These are phyloP conservation scores for Ceratobasidium sp. DNA, from an alignment of 1,284 basidiomycete species.

Conservation along the genomic window DNA sequence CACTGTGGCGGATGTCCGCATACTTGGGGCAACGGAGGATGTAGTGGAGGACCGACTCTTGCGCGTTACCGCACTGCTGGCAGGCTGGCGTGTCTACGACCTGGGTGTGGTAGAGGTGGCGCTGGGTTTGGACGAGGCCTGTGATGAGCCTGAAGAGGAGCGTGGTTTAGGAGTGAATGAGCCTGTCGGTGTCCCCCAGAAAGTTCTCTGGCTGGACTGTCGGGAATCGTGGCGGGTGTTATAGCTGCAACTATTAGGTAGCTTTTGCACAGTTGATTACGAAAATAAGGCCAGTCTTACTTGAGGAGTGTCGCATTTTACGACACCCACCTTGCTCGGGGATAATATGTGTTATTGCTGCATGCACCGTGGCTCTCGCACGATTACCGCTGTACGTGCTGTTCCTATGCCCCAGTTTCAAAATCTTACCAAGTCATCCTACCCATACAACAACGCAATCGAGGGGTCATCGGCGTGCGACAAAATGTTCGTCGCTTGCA, in stretches of 20 bases:
- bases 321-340: too few relatives aligned
- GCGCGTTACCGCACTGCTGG: not conserved
- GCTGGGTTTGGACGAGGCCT: not conserved
- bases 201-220: not conserved
- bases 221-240: not conserved
- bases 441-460: not conserved
- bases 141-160: slow-evolving; percentile 15
- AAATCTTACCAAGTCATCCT: not conserved
- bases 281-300: too few relatives aligned
- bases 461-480: not conserved
- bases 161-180: not conserved
- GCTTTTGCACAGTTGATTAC: too few relatives aligned
- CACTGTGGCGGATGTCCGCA: too few relatives aligned
- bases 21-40: not conserved
- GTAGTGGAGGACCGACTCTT: not conserved
- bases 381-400: too few relatives aligned
- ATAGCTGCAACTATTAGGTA: too few relatives aligned
- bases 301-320: too few relatives aligned
- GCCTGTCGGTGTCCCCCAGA: not conserved
- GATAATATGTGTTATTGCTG: too few relatives aligned
- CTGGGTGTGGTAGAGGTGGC: not conserved
- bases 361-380: too few relatives aligned
- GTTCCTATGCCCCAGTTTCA: too few relatives aligned
- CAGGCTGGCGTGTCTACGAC: slow-evolving; percentile 6
- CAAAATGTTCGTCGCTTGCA: slow-evolving; percentile 26